A percentile compares a stretch with the other conserved stretches of the same genome.
These are phyloP conservation scores for Acer campestre DNA, from an alignment of 345 rosid species.

Conservation along the genomic window DNA sequence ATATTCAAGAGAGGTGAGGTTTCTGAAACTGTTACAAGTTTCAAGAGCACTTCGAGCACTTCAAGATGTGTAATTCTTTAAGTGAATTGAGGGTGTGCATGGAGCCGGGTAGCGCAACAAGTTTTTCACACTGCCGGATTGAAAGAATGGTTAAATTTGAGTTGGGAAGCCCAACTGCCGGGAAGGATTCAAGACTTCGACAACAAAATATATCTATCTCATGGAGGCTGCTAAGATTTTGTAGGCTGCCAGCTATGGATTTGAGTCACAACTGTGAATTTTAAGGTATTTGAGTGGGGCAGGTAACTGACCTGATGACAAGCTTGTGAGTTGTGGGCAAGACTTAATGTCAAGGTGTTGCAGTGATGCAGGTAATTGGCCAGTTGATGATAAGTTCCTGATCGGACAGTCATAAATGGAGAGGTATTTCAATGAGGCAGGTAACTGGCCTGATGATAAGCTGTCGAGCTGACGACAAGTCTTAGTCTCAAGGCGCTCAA, in stretches of 20 bases:
- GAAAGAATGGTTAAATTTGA: background rate
- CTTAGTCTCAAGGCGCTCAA: background rate
- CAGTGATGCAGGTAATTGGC: background rate
- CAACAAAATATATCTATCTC: background rate
- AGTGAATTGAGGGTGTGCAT: constrained; percentile 17
- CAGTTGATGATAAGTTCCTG: background rate
- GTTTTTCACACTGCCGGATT: constrained; percentile 3
- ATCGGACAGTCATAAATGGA: background rate
- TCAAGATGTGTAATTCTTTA: constrained; percentile 11
- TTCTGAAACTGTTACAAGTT: too few species aligned
- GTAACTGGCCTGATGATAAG: background rate
- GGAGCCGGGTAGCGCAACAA: background rate
- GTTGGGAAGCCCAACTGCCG: background rate
- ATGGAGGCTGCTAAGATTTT: background rate
- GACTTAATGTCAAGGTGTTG: background rate
- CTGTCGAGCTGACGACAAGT: background rate
- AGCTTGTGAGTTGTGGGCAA: constrained; percentile 15
- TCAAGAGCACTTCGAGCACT: too few species aligned
- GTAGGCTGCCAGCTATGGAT: background rate
- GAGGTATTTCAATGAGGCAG: background rate
- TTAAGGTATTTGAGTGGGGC: background rate
- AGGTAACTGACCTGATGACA: background rate
- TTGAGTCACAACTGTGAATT: background rate
- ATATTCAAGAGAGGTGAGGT: too few species aligned
- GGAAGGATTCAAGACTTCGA: background rate